A percentile compares a stretch with the other conserved stretches of the same genome.
Conservation (phyloP, 176 grass and related monocot species). For the Tillandsia fasciculata region DNA sequence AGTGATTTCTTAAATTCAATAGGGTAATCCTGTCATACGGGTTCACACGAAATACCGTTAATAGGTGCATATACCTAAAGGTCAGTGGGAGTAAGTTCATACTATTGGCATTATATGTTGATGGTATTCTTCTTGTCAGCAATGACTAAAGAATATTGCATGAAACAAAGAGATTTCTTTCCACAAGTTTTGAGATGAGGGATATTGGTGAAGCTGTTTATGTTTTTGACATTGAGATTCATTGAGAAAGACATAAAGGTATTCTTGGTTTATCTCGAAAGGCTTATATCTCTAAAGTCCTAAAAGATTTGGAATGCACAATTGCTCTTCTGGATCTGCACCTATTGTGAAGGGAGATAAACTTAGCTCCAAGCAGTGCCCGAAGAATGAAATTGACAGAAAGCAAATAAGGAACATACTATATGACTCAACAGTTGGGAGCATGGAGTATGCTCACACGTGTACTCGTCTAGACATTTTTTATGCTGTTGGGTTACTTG, state of each 20-base stretch:
- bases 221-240: background rate
- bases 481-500: background rate
- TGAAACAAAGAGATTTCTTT: background rate
- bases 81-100: background rate
- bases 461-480: background rate
- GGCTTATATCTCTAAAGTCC: background rate
- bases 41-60: background rate
- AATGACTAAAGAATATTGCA: background rate
- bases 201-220: background rate
- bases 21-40: background rate
- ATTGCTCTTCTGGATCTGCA: background rate
- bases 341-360: background rate
- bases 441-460: slow-evolving; percentile 7
- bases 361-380: background rate
- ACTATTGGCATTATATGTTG: background rate
- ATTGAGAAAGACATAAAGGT: background rate
- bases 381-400: background rate
- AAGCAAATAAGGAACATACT: background rate
- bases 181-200: background rate
- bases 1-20: background rate
- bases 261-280: background rate
- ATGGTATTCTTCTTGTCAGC: background rate
- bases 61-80: background rate
- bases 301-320: background rate
- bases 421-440: background rate